Evolutionary conservation across 192 early-diverging fungal genomes (phyloP).

Genomic region (Entomortierella parvispora): DNA sequence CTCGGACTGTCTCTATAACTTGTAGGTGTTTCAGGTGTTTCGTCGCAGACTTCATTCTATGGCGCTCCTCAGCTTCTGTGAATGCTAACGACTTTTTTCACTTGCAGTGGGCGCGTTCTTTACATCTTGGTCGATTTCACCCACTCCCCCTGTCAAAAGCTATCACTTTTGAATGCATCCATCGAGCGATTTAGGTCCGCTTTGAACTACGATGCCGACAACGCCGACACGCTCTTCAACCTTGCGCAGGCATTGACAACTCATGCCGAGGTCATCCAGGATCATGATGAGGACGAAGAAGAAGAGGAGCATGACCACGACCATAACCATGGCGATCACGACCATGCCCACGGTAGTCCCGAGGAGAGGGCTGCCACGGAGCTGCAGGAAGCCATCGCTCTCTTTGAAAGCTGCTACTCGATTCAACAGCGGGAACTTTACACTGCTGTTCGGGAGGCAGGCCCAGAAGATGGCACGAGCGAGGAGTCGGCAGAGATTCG

Average conservation of each 20-base stretch:
- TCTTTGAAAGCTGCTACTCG: conserved; percentile 60
- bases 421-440: conserved; percentile 60
- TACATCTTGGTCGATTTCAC: conserved; percentile 66
- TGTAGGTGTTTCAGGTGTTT: conserved; percentile 49
- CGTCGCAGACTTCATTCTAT: too few relatives aligned
- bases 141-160: conserved; percentile 53
- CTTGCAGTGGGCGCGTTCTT: conserved; percentile 61
- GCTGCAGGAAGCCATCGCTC: conserved; percentile 59
- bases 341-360: conserved; percentile 55
- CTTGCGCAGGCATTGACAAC: conserved; percentile 72
- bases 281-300: conserved; percentile 57
- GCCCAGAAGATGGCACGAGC: conserved; percentile 5
- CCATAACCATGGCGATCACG: conserved; percentile 57
- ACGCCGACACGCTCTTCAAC: conserved; percentile 75
- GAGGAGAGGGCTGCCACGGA: conserved; percentile 54
- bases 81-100: background rate
- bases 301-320: conserved; percentile 55
- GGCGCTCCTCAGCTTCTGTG: too few relatives aligned
- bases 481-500: conserved; percentile 3
- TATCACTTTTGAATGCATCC: conserved; percentile 61
- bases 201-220: conserved; percentile 55
- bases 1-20: conserved; percentile 75
- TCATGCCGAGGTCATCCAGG: conserved; percentile 63
- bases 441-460: conserved; percentile 24
- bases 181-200: conserved; percentile 63